Evolutionary conservation across 768 basidiomycete genomes (phyloP), one percentile per base, ranked within the genome.

Genomic region (Astraeus odoratus): DNA sequence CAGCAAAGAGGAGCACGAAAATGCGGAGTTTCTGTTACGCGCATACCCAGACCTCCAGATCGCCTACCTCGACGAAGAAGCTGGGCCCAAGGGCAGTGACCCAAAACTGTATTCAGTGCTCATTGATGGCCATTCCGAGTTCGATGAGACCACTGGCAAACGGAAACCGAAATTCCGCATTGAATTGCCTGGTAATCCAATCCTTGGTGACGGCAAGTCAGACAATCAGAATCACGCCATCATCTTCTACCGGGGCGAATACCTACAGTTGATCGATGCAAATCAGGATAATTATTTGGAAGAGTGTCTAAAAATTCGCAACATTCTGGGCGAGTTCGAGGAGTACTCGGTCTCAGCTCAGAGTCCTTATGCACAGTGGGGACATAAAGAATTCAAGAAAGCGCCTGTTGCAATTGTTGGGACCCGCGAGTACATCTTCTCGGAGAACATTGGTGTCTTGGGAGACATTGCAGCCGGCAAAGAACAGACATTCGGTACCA

Each of bases 191-290:
- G 96, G 96, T 37, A 99, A 99, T 63, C 96, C 96, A 8, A 99
- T 99, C 60, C 81, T 98, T 39, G 96, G 96, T 51, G 96, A 99
- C 58, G 96, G 96, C 44, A 99, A 99, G 70, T 95, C 92, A 12
- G 96, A 98, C 68, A 99, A 99, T 66, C 96, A 99, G 74, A 99
- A 99, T 67, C 96, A 99, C 60, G 95, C 96, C 23, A 97, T 99
- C 57, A 75, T 98, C 58, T 99, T 99, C 75, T 96, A 98, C 67
- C 91, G 96, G 37, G 96, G 96, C 52, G 96, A 99, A 68, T 98
- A 96, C 64, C 75, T 99, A 40, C 96, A 99, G 67, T 86, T 99
- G 55, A 97, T 99, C 67, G 96, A 99, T 54, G 96, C 96, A 55
- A 99, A 99, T 63, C 96, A 99, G 70, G 96, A 99, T 72, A 99